Percentiles rank a stretch among this genome's conserved stretches.
These are phyloP conservation scores for Eimeria acervulina DNA, from an alignment of 169 alveolate genomes.

Conservation along the genomic window DNA sequence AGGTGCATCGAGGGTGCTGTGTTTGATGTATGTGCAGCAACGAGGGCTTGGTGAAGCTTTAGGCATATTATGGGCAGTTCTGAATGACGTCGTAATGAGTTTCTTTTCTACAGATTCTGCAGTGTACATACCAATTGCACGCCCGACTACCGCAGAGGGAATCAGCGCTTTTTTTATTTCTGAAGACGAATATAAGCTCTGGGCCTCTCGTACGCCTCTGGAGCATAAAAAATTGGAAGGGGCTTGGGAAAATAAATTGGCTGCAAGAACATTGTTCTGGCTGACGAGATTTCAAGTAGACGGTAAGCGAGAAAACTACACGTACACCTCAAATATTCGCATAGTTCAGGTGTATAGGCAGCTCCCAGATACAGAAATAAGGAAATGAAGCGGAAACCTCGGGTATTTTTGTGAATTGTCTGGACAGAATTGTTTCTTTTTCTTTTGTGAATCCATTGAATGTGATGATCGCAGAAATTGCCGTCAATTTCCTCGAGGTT, in stretches of 20 bases:
- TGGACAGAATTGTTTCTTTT: too few relatives aligned
- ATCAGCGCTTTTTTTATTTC: neutral
- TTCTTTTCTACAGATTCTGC: neutral
- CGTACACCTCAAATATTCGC: too few relatives aligned
- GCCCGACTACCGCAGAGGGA: neutral
- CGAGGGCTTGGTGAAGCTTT: neutral
- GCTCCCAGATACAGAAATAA: neutral
- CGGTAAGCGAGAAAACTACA: neutral
- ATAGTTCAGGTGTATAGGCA: slow-evolving; percentile 1
- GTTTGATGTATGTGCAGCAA: neutral
- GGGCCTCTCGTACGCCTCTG: slow-evolving; percentile 15
- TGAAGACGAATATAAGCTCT: neutral
- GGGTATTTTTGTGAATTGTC: neutral
- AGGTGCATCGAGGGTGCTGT: too few relatives aligned
- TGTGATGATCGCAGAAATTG: slow-evolving; percentile 13
- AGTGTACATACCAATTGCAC: slow-evolving; percentile 5
- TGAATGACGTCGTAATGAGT: neutral
- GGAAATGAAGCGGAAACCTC: neutral
- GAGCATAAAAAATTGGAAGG: neutral
- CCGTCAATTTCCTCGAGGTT: neutral
- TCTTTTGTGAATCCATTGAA: neutral
- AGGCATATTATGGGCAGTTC: neutral
- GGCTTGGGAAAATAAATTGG: slow-evolving; percentile 39
- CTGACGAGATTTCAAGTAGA: neutral
- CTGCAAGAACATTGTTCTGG: neutral